A percentile compares a stretch with the other conserved stretches of the same genome.
Evolutionary conservation across 2,329 filamentous ascomycete genomes (phyloP).

Genomic region (Xylariaceae sp.): DNA sequence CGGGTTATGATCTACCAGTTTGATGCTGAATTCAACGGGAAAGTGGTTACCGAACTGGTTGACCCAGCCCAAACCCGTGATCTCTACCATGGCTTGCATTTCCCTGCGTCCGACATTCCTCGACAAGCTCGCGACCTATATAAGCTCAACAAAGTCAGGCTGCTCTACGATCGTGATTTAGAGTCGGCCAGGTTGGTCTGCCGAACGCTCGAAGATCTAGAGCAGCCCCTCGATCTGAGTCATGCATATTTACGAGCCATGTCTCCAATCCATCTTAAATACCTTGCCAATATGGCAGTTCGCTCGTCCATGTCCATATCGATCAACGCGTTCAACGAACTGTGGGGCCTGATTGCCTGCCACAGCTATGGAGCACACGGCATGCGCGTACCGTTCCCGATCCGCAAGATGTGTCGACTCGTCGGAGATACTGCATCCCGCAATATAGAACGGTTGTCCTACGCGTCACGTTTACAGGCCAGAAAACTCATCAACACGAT

Average conservation of each 20-base stretch:
- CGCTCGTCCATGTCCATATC: slow-evolving; percentile 95
- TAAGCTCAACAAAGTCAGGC: slow-evolving; percentile 82
- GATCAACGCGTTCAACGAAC: slow-evolving; percentile 77
- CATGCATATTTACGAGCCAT: slow-evolving; percentile 84
- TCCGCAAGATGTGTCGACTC: slow-evolving; percentile 86
- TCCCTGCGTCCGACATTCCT: slow-evolving; percentile 83
- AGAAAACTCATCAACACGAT: slow-evolving; percentile 85
- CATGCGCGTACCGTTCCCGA: slow-evolving; percentile 90
- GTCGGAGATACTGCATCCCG: slow-evolving; percentile 82
- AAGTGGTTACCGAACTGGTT: slow-evolving; percentile 83
- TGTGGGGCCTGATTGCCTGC: slow-evolving; percentile 87
- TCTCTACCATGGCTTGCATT: slow-evolving; percentile 82
- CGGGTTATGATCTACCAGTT: slow-evolving; percentile 94
- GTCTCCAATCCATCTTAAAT: slow-evolving; percentile 87
- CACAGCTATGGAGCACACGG: slow-evolving; percentile 75
- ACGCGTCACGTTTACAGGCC: slow-evolving; percentile 79
- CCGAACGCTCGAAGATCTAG: slow-evolving; percentile 68
- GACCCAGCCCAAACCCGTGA: slow-evolving; percentile 78
- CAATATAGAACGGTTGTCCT: slow-evolving; percentile 85
- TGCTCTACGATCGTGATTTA: slow-evolving; percentile 82
- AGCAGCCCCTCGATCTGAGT: slow-evolving; percentile 75
- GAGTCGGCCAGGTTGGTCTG: slow-evolving; percentile 80
- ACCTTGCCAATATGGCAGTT: slow-evolving; percentile 83
- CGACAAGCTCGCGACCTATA: slow-evolving; percentile 86
- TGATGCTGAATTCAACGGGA: slow-evolving; percentile 76